phyloP scores from a whole-genome alignment of 2,329 filamentous ascomycete genomes.

The Colletotrichum costaricense region DNA sequence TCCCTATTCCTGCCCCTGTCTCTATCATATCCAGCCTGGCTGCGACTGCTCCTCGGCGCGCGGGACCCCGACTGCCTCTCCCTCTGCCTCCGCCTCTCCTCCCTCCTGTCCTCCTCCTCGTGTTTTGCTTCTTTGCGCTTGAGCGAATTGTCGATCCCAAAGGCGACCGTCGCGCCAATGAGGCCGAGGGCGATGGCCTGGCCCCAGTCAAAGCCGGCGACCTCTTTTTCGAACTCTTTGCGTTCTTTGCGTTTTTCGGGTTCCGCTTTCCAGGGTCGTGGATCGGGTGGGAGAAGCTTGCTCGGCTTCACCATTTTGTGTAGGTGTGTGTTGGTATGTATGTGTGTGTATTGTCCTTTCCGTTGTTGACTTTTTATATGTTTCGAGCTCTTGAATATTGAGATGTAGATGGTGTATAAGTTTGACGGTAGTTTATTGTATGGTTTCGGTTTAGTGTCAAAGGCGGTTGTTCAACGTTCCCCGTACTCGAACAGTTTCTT shows the following conservation, averaged over 20 bases:
- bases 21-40: neutral
- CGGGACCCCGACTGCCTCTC: slow-evolving; percentile 10
- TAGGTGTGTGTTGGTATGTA: no score
- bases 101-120: slow-evolving; percentile 28
- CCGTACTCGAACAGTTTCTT: neutral
- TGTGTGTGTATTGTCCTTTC: neutral
- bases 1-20: neutral
- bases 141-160: slow-evolving; percentile 55
- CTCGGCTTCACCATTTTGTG: slow-evolving; percentile 28
- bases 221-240: slow-evolving; percentile 53
- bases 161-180: slow-evolving; percentile 47
- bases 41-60: slow-evolving; percentile 5
- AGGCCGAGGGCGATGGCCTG: slow-evolving; percentile 52
- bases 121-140: slow-evolving; percentile 36
- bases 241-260: slow-evolving; percentile 48
- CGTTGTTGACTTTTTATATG: neutral
- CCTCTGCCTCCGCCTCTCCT: slow-evolving; percentile 28
- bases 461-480: neutral
- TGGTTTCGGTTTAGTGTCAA: neutral
- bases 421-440: neutral
- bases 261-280: slow-evolving; percentile 51
- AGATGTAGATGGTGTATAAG: neutral
- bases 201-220: slow-evolving; percentile 53
- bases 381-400: neutral
- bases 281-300: slow-evolving; percentile 41